Evolutionary conservation across 2,329 filamentous ascomycete species (phyloP).

Genomic region (Trichoderma sp.): DNA sequence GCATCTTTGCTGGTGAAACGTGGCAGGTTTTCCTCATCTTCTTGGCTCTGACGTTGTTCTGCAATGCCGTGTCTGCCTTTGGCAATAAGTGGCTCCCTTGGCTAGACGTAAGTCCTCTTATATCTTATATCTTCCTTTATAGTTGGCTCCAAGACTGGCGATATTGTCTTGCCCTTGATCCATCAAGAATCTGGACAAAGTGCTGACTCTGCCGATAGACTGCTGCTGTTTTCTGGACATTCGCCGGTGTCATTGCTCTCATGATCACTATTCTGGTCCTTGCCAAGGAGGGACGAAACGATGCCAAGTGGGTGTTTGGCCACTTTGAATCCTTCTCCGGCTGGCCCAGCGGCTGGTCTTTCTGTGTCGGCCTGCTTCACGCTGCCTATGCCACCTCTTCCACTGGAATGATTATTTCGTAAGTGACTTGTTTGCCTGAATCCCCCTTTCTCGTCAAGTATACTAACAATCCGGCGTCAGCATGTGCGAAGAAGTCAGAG

Average conservation of each 20-base stretch:
- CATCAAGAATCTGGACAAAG: background rate
- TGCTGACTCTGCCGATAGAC: constrained; percentile 48
- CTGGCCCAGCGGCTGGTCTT: constrained; percentile 72
- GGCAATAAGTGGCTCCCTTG: constrained; percentile 67
- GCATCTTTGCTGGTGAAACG: constrained; percentile 49
- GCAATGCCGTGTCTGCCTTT: constrained; percentile 65
- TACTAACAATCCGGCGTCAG: constrained; percentile 37
- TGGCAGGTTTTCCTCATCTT: constrained; percentile 75
- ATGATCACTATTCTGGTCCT: constrained; percentile 63
- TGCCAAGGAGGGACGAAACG: constrained; percentile 67
- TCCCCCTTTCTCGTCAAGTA: background rate
- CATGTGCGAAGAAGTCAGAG: constrained; percentile 73
- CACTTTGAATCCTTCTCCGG: constrained; percentile 69
- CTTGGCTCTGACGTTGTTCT: constrained; percentile 65
- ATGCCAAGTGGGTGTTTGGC: constrained; percentile 65
- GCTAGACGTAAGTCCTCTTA: constrained; percentile 63
- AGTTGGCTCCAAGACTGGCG: background rate
- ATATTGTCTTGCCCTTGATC: constrained; percentile 18
- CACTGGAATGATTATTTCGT: constrained; percentile 79
- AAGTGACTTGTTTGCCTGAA: constrained; percentile 39
- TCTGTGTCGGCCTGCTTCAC: constrained; percentile 71
- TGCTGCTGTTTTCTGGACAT: constrained; percentile 74
- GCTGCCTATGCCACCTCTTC: constrained; percentile 74
- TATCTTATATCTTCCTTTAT: background rate
- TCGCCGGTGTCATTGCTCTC: constrained; percentile 68